Conservation (phyloP, 2,329 filamentous ascomycete genomes). For the Colletotrichum musicola region DNA sequence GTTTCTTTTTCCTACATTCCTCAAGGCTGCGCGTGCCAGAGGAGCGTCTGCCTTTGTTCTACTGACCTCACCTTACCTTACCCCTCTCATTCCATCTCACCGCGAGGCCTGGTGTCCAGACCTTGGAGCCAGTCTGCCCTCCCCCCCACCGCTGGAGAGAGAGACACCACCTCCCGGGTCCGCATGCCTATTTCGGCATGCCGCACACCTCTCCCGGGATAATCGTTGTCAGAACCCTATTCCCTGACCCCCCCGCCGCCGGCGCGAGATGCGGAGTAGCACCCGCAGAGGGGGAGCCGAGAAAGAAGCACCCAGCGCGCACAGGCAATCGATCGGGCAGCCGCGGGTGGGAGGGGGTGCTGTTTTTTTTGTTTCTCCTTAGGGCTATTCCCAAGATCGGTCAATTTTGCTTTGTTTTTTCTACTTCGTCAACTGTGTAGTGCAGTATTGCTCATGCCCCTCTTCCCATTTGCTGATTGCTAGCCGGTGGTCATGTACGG, state of each 20-base stretch:
- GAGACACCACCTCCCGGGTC: slow-evolving; percentile 20
- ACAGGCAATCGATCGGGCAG: slow-evolving; percentile 8
- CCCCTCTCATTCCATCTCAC: background rate
- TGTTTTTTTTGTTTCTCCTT: background rate
- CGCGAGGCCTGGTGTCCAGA: background rate
- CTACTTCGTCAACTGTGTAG: too few relatives aligned
- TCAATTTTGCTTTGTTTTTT: background rate
- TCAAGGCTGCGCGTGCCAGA: slow-evolving; percentile 8
- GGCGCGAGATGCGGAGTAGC: slow-evolving; percentile 15
- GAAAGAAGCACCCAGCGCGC: background rate
- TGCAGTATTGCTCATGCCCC: too few relatives aligned
- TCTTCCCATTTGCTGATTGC: background rate
- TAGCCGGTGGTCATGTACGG: background rate
- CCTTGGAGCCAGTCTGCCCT: background rate
- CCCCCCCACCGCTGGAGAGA: background rate
- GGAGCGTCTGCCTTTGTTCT: background rate
- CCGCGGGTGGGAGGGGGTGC: background rate
- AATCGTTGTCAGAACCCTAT: slow-evolving; percentile 37
- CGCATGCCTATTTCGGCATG: slow-evolving; percentile 31
- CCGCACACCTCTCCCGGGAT: slow-evolving; percentile 27
- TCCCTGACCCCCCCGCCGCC: background rate
- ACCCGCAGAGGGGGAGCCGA: slow-evolving; percentile 8
- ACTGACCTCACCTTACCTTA: too few relatives aligned
- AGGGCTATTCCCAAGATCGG: slow-evolving; percentile 22
- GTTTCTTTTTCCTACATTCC: slow-evolving; percentile 33